Evolutionary conservation across 228 moss, liverwort and hornwort species (phyloP).

Genomic region (Sphagnum fallax): DNA sequence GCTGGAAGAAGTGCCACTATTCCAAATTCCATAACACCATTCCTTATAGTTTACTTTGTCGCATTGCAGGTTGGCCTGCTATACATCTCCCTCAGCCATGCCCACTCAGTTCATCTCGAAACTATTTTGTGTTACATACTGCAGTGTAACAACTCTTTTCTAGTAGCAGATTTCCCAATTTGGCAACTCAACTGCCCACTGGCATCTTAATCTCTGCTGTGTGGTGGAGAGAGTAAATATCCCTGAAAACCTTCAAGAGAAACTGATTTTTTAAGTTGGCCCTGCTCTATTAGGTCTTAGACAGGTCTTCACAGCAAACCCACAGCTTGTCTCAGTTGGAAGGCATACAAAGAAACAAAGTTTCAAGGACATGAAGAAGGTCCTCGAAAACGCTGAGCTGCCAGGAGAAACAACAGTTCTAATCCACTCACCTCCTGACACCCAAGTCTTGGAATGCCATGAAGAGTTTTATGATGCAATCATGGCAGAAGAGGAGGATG

Average conservation of each 20-base stretch:
- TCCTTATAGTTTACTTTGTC: slow-evolving; percentile 71
- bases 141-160: too few species aligned
- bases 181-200: too few species aligned
- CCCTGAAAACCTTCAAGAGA: too few species aligned
- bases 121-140: too few species aligned
- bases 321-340: slow-evolving; percentile 30
- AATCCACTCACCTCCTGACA: neutral
- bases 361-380: slow-evolving; percentile 25
- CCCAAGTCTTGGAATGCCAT: slow-evolving; percentile 7
- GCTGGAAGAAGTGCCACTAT: slow-evolving; percentile 70
- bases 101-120: too few species aligned
- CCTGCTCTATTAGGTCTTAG: slow-evolving; percentile 41
- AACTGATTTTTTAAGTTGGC: too few species aligned
- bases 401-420: slow-evolving; percentile 11
- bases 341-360: slow-evolving; percentile 23
- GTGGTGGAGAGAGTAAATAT: too few species aligned
- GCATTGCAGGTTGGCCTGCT: slow-evolving; percentile 45
- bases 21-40: slow-evolving; percentile 72
- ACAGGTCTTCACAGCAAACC: slow-evolving; percentile 58
- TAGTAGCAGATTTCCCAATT: too few species aligned
- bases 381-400: slow-evolving; percentile 21
- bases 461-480: slow-evolving; percentile 30
- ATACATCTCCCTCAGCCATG: too few species aligned
- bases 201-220: too few species aligned
- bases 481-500: slow-evolving; percentile 33